A percentile compares a stretch with the other conserved stretches of the same genome.
Evolutionary conservation across 371 early-diverging fungal species (phyloP).

Genomic region (Syncephalastrum contaminatum): DNA sequence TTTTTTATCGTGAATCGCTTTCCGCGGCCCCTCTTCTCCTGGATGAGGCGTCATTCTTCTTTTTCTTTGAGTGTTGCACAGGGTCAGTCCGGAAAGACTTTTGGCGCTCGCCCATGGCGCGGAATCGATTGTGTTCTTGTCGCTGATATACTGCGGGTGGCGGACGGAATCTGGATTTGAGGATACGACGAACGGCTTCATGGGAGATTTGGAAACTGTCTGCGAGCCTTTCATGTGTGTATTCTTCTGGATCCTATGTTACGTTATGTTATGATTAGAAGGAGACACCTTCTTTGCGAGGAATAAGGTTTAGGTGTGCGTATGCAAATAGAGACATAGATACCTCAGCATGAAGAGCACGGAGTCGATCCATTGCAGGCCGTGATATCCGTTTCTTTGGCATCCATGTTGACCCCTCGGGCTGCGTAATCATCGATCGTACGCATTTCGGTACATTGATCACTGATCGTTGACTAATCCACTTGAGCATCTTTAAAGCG

Average conservation of each 20-base stretch:
- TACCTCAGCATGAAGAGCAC: slow-evolving; percentile 24
- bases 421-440: no score
- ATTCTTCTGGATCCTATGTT: slow-evolving; percentile 28
- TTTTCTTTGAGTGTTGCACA: background rate
- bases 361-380: slow-evolving; percentile 33
- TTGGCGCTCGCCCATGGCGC: slow-evolving; percentile 35
- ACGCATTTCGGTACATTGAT: no score
- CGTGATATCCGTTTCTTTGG: slow-evolving; percentile 42
- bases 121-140: slow-evolving; percentile 37
- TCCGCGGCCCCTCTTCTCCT: no score
- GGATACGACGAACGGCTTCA: slow-evolving; percentile 36
- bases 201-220: slow-evolving; percentile 32
- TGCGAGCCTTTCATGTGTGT: slow-evolving; percentile 19
- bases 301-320: background rate
- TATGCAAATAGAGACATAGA: slow-evolving; percentile 1
- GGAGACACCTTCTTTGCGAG: background rate
- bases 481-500: no score
- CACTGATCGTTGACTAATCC: no score
- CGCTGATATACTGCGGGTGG: slow-evolving; percentile 20
- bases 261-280: background rate
- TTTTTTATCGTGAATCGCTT: no score
- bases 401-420: slow-evolving; percentile 13
- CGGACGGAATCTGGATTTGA: slow-evolving; percentile 37
- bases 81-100: slow-evolving; percentile 6
- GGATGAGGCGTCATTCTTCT: slow-evolving; percentile 2